Percentiles rank a stretch among this genome's conserved stretches.
Evolutionary conservation across 1,139 yeast species (phyloP).

Genomic region (Pichia sp.): DNA sequence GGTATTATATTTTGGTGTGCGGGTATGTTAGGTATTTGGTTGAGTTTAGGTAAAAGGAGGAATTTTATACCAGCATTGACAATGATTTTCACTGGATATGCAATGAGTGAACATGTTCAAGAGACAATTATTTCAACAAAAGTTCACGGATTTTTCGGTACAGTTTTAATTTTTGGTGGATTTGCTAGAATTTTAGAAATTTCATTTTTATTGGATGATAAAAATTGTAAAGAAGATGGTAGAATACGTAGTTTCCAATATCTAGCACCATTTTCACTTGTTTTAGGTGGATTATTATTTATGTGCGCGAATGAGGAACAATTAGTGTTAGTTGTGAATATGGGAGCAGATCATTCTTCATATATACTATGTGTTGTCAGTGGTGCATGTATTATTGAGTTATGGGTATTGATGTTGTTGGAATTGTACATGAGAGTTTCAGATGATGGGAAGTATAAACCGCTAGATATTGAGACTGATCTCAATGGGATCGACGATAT

Average conservation of each 20-base stretch:
- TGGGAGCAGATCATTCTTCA: constrained; percentile 80
- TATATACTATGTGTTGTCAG: constrained; percentile 68
- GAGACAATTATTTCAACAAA: constrained; percentile 67
- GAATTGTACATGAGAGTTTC: constrained; percentile 43
- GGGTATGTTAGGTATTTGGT: constrained; percentile 73
- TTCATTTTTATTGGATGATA: constrained; percentile 56
- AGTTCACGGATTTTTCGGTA: constrained; percentile 81
- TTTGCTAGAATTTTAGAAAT: constrained; percentile 67
- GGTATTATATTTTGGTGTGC: constrained; percentile 97
- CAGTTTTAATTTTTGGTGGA: constrained; percentile 75
- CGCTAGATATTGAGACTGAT: background rate
- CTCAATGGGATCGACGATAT: background rate
- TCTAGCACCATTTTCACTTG: constrained; percentile 71
- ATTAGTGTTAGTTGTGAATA: constrained; percentile 55
- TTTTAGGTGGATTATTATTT: constrained; percentile 71
- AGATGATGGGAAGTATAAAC: background rate
- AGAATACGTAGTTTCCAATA: constrained; percentile 68
- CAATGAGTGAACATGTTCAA: constrained; percentile 88
- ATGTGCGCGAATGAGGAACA: constrained; percentile 95
- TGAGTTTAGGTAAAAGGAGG: constrained; percentile 59
- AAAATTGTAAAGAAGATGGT: constrained; percentile 38
- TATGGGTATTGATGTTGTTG: constrained; percentile 56
- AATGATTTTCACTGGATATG: constrained; percentile 82
- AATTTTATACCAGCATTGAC: constrained; percentile 75
- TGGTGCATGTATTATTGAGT: constrained; percentile 63